A percentile compares a stretch with the other conserved stretches of the same genome.
phyloP scores from a whole-genome alignment of 495 filamentous ascomycete species.

The Trypethelium eluteriae region DNA sequence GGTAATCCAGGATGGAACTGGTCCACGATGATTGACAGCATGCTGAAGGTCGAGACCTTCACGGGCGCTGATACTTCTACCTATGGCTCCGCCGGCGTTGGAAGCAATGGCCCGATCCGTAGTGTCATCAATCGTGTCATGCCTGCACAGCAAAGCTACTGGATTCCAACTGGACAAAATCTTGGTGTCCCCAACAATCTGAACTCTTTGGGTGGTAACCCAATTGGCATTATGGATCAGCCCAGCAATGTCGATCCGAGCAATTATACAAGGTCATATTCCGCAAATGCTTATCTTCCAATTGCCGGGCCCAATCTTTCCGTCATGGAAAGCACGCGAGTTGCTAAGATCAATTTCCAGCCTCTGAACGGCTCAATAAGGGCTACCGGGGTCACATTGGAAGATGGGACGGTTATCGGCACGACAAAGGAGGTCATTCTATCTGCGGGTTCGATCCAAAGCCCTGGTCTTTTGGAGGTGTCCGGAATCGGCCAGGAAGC shows the following conservation, averaged over 20 bases:
- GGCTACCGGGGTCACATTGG: constrained; percentile 22
- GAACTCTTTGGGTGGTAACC: constrained; percentile 17
- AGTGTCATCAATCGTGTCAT: constrained; percentile 18
- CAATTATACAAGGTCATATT: constrained; percentile 23
- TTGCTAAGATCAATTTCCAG: constrained; percentile 13
- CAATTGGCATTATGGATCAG: constrained; percentile 14
- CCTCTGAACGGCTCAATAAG: background rate
- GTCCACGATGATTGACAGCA: constrained; percentile 24
- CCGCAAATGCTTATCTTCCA: constrained; percentile 14
- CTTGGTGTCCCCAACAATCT: constrained; percentile 16
- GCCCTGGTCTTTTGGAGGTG: constrained; percentile 32
- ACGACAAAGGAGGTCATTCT: constrained; percentile 35
- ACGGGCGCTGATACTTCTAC: constrained; percentile 7
- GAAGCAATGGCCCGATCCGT: constrained; percentile 17
- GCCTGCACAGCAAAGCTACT: constrained; percentile 18
- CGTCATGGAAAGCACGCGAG: constrained; percentile 9
- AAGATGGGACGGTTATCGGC: constrained; percentile 25
- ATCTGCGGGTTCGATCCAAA: constrained; percentile 32
- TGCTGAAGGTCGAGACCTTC: constrained; percentile 27
- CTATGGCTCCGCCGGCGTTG: constrained; percentile 1
- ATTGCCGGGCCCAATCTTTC: constrained; percentile 14
- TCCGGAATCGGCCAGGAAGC: constrained; percentile 28
- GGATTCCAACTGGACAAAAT: constrained; percentile 14
- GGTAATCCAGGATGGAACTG: constrained; percentile 25
- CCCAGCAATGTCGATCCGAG: constrained; percentile 16